Conservation (phyloP, 1,139 yeast species). For the Pichia sp. region DNA sequence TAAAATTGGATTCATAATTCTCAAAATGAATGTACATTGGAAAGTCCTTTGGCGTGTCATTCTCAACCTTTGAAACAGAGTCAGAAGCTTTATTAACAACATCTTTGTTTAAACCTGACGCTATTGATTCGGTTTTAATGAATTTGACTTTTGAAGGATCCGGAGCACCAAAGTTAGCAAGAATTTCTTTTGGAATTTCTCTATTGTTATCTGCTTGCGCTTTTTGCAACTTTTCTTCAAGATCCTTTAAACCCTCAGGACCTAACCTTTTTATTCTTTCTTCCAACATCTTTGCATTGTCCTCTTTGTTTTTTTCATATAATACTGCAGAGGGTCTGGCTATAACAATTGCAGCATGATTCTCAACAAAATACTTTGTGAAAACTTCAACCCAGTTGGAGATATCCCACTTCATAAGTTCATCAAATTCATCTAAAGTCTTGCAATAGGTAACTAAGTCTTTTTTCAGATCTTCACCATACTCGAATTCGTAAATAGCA, state of each 20-base stretch:
- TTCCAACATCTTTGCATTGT: constrained; percentile 45
- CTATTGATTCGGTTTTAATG: constrained; percentile 62
- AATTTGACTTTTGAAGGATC: constrained; percentile 73
- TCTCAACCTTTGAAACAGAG: constrained; percentile 32
- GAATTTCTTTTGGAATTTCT: constrained; percentile 67
- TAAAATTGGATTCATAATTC: constrained; percentile 73
- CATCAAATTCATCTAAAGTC: constrained; percentile 57
- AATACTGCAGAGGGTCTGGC: constrained; percentile 70
- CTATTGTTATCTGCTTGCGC: constrained; percentile 69
- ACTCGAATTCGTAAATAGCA: constrained; percentile 75
- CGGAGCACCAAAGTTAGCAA: constrained; percentile 61
- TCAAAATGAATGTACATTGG: constrained; percentile 79
- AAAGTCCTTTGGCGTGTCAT: constrained; percentile 45
- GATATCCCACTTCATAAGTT: constrained; percentile 54
- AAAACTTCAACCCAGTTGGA: constrained; percentile 65
- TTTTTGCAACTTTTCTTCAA: constrained; percentile 46
- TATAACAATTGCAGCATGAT: constrained; percentile 66
- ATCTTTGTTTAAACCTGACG: constrained; percentile 40
- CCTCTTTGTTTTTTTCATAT: constrained; percentile 49
- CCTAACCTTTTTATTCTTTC: constrained; percentile 54
- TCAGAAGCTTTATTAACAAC: constrained; percentile 20
- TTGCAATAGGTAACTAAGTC: constrained; percentile 53
- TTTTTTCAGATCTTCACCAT: constrained; percentile 62
- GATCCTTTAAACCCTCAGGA: constrained; percentile 50
- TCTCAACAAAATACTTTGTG: constrained; percentile 51